phyloP scores from a whole-genome alignment of 1,284 basidiomycete genomes.

The Cryptococcus maquisensis region DNA sequence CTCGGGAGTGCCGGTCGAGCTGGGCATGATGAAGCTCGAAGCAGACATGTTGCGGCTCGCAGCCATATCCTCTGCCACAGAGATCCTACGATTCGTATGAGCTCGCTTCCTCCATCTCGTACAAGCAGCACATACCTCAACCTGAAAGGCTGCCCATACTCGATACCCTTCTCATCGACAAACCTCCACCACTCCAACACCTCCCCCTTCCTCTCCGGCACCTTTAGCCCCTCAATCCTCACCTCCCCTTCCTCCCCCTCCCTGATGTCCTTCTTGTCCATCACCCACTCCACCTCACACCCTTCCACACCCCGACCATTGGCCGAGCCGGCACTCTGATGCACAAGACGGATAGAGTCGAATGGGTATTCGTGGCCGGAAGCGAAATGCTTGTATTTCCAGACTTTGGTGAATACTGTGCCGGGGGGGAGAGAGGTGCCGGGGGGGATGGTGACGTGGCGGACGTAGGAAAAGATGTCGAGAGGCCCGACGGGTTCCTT shows the following conservation, averaged over 20 bases:
- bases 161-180: constrained; percentile 36
- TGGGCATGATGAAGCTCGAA: constrained; percentile 16
- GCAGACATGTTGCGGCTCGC: constrained; percentile 1
- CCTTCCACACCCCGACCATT: constrained; percentile 9
- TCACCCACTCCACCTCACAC: constrained; percentile 16
- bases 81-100: constrained; percentile 5
- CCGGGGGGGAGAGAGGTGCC: constrained; percentile 37
- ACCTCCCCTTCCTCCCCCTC: constrained; percentile 35
- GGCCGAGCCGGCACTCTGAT: constrained; percentile 17
- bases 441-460: constrained; percentile 38
- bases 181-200: constrained; percentile 41
- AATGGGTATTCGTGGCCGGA: constrained; percentile 36
- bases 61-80: constrained; percentile 6
- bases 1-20: neutral
- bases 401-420: constrained; percentile 45
- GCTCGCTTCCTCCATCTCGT: neutral
- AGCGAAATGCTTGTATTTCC: constrained; percentile 42
- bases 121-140: constrained; percentile 24
- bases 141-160: constrained; percentile 42
- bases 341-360: constrained; percentile 29
- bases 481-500: constrained; percentile 25
- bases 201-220: constrained; percentile 36
- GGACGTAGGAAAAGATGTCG: constrained; percentile 43
- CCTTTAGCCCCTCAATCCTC: constrained; percentile 31
- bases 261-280: constrained; percentile 22